Evolutionary conservation across 2,329 filamentous ascomycete species (phyloP).

Genomic region (Verticillium klebahnii): DNA sequence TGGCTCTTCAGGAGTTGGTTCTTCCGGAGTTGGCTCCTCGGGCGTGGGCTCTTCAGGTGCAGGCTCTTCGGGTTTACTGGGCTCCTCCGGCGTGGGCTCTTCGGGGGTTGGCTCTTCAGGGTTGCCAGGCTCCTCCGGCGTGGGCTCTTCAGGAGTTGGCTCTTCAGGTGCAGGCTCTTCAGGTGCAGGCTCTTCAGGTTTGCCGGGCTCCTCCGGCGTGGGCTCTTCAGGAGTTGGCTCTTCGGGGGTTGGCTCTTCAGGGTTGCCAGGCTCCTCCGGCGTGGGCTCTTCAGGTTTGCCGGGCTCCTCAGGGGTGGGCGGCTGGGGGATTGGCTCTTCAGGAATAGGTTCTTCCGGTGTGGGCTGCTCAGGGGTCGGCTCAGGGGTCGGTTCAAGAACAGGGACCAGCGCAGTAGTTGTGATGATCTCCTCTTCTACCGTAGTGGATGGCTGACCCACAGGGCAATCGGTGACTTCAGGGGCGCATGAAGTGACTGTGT

Average conservation of each 20-base stretch:
- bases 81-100: background rate
- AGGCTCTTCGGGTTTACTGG: background rate
- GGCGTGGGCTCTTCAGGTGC: background rate
- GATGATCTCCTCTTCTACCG: constrained; percentile 13
- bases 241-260: background rate
- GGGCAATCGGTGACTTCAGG: constrained; percentile 4
- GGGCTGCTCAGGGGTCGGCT: background rate
- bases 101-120: background rate
- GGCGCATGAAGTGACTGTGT: constrained; percentile 7
- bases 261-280: background rate
- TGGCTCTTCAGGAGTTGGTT: background rate
- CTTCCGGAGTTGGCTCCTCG: background rate
- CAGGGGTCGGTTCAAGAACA: background rate
- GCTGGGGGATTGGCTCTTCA: background rate
- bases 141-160: background rate
- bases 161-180: background rate
- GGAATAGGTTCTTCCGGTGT: background rate
- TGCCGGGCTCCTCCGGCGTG: background rate
- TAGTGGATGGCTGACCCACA: constrained; percentile 14
- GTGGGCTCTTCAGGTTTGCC: background rate
- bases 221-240: background rate
- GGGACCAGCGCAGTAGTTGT: background rate
- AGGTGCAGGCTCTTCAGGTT: background rate
- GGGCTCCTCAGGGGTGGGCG: background rate
- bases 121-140: background rate